Base-by-base conservation (phyloP, 495 filamentous ascomycete species). In the Podospora fimiseda region DNA sequence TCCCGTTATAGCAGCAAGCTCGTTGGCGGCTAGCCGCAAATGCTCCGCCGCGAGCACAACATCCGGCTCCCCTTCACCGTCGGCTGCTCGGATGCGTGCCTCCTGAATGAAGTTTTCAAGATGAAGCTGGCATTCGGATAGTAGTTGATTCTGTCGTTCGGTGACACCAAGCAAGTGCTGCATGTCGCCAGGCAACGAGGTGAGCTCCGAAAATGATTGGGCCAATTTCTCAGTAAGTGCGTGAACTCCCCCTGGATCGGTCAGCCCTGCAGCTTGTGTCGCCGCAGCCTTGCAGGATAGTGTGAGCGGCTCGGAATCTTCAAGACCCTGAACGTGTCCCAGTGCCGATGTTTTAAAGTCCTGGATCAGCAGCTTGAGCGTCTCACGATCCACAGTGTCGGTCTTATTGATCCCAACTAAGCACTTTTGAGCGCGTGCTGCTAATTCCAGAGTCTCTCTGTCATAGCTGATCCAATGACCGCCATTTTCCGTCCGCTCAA, bases 1-100 rank as follows among this genome's bases (percentile, higher is more conserved):
- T 1, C 93, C 93, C 3, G 90, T 97, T 54, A 96, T 95, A 57
- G 83, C 82, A 2, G 88, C 86, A 9, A 99, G 73, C 49, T 80
- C 80, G 27, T 84, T 83, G 2, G 90, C 94, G 13, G 92, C 91
- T 43, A 79, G 80, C 27, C 93, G 87, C 48, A 97, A 69, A 63
- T 88, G 80, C 68, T 99, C 93, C 0, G 93, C 94, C n/a, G 90
- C 91, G 42, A 91, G 74, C 2, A 96, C 94, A n/a, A 97, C 83
- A 63, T 97, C 74, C 6, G 65, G 53, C 20, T 73, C 56, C 1
- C 55, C 52, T 13, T 53, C 27, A 33, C 27, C 27, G 27, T 5
- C 60, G 9, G 50, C 43, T 19, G 23, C 46, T 18, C 41, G 43
- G 18, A 37, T 22, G 13, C 58, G 60, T 24, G 74, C 72, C 51